Conservation (phyloP, 345 rosid species). For the Moricandia moricandioides region DNA sequence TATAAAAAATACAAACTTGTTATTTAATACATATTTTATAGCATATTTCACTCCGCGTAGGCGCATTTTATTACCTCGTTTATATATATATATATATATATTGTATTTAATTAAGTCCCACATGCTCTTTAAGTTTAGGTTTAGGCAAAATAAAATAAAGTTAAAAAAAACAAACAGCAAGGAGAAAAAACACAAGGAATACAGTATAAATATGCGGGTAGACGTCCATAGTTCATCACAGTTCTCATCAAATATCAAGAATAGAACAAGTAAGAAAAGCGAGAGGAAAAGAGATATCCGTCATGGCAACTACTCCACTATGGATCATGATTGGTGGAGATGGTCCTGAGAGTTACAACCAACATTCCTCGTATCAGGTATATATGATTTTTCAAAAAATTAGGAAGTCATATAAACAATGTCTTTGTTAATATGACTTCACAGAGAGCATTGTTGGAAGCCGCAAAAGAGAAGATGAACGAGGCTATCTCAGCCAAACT, state of each 20-base stretch:
- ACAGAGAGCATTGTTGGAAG: constrained; percentile 18
- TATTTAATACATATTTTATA: too few species aligned
- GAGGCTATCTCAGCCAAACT: constrained; percentile 10
- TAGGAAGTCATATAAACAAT: background rate
- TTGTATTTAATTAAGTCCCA: too few species aligned
- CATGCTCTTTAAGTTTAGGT: too few species aligned
- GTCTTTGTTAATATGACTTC: background rate
- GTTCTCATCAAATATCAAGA: background rate
- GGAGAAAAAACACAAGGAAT: background rate
- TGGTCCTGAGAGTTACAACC: background rate
- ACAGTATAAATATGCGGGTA: background rate
- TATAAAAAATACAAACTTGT: too few species aligned
- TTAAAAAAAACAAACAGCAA: background rate
- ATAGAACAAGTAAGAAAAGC: background rate
- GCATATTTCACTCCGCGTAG: too few species aligned
- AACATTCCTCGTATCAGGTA: background rate
- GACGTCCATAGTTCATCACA: background rate
- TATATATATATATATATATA: too few species aligned
- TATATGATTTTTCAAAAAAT: background rate
- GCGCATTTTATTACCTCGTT: too few species aligned
- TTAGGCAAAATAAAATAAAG: background rate
- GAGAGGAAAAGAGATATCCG: background rate
- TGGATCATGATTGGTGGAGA: background rate
- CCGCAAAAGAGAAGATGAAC: constrained; percentile 13
- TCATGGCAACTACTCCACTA: background rate